Evolutionary conservation across 2,329 filamentous ascomycete genomes (phyloP).

Genomic region (Apiospora kogelbergensis): DNA sequence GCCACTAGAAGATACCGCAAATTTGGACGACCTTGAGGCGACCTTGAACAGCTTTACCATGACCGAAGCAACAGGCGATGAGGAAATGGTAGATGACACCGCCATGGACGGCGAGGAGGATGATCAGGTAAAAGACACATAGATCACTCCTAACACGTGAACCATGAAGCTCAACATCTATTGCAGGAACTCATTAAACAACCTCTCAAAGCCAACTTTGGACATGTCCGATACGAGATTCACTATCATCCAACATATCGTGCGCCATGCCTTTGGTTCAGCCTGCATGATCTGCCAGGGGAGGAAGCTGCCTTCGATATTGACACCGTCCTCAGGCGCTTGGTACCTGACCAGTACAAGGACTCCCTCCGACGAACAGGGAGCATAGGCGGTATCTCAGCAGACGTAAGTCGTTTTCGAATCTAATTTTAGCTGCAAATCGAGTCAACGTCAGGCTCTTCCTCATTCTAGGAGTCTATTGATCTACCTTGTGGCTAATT

Average conservation of each 20-base stretch:
- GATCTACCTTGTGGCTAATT: slow-evolving; percentile 32
- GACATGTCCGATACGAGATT: slow-evolving; percentile 69
- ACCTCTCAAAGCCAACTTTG: slow-evolving; percentile 27
- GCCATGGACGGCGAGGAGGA: slow-evolving; percentile 48
- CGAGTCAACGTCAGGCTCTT: slow-evolving; percentile 9
- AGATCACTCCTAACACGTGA: not conserved
- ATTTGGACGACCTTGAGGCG: slow-evolving; percentile 47
- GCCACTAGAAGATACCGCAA: slow-evolving; percentile 43
- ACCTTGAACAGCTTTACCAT: slow-evolving; percentile 49
- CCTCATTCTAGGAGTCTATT: slow-evolving; percentile 4
- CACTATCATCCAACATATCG: slow-evolving; percentile 74
- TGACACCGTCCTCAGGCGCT: slow-evolving; percentile 67
- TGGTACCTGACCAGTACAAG: slow-evolving; percentile 69
- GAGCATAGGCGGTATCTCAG: slow-evolving; percentile 71
- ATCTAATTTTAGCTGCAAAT: slow-evolving; percentile 20
- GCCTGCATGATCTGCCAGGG: slow-evolving; percentile 56
- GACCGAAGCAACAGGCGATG: slow-evolving; percentile 20
- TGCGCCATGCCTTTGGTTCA: slow-evolving; percentile 76
- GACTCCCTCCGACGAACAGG: slow-evolving; percentile 59
- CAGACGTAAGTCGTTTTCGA: slow-evolving; percentile 61
- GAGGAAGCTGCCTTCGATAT: slow-evolving; percentile 60
- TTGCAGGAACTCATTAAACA: slow-evolving; percentile 39
- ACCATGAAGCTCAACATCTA: slow-evolving; percentile 1
- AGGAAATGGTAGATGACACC: slow-evolving; percentile 16
- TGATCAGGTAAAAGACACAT: slow-evolving; percentile 44